Conservation (phyloP, 176 grass and related monocot species). For the Cymbopogon citratus region DNA sequence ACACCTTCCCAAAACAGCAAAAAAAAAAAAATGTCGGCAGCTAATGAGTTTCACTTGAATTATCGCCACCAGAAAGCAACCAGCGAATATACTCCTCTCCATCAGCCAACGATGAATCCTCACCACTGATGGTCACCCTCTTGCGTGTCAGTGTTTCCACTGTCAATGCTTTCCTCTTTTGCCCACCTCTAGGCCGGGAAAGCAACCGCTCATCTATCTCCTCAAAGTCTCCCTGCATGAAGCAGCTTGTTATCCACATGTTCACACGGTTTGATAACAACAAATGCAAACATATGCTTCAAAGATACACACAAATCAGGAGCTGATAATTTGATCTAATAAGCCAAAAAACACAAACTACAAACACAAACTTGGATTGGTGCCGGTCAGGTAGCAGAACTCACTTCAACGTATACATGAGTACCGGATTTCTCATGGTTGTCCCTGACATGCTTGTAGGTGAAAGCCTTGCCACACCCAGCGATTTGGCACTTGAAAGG, state of each 20-base stretch:
- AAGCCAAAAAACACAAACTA: not conserved
- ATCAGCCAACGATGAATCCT: slow-evolving; percentile 20
- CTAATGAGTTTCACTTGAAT: not conserved
- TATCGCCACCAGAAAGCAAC: slow-evolving; percentile 20
- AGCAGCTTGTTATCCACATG: not conserved
- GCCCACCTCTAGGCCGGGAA: slow-evolving; percentile 26
- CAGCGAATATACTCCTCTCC: slow-evolving; percentile 40
- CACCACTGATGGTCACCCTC: slow-evolving; percentile 23
- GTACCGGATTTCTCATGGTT: slow-evolving; percentile 44
- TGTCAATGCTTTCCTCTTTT: slow-evolving; percentile 36
- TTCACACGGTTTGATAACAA: not conserved
- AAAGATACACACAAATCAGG: not conserved
- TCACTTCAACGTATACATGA: slow-evolving; percentile 49
- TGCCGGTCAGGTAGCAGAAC: not conserved
- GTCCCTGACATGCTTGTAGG: slow-evolving; percentile 62
- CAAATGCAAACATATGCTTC: not conserved
- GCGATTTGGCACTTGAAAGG: slow-evolving; percentile 9
- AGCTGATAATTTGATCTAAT: too few relatives aligned
- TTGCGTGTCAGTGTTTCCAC: slow-evolving; percentile 44
- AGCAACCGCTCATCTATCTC: slow-evolving; percentile 34
- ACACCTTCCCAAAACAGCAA: not conserved
- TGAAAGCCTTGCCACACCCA: slow-evolving; percentile 34
- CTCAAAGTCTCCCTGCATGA: slow-evolving; percentile 35
- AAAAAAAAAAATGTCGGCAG: too few relatives aligned
- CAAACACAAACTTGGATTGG: not conserved